phyloP scores from a whole-genome alignment of 1,139 yeast species.

The Suzukiozyma palmioleophila region DNA sequence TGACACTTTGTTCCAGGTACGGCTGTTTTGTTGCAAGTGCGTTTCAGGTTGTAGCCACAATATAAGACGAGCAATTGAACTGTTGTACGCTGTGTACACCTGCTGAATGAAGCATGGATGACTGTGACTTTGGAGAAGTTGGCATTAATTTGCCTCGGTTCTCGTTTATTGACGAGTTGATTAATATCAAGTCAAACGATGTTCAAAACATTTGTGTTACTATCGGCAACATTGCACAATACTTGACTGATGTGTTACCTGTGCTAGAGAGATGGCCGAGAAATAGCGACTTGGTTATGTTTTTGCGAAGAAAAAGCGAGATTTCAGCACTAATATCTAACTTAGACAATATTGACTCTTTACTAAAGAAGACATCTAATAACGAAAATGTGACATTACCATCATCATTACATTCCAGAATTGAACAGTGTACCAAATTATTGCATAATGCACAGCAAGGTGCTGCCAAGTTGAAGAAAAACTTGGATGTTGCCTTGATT shows the following conservation, averaged over 20 bases:
- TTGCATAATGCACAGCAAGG: conserved; percentile 32
- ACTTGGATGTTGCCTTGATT: conserved; percentile 52
- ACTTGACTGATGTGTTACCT: conserved; percentile 17
- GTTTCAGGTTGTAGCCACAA: no score
- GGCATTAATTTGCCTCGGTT: conserved; percentile 18
- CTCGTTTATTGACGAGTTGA: conserved; percentile 30
- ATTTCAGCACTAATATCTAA: conserved; percentile 34
- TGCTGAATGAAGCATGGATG: not conserved
- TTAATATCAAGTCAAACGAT: conserved; percentile 11
- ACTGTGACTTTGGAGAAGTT: not conserved
- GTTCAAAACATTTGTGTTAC: conserved; percentile 23
- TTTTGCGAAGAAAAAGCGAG: conserved; percentile 43
- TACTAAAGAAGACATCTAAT: conserved; percentile 12
- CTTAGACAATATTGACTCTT: conserved; percentile 43
- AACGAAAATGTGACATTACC: not conserved
- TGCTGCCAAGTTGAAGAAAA: conserved; percentile 33
- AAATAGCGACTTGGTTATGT: conserved; percentile 34
- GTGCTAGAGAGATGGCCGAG: conserved; percentile 3
- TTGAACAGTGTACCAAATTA: not conserved
- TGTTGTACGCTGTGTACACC: no score
- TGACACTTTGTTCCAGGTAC: no score
- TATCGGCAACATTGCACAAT: conserved; percentile 27
- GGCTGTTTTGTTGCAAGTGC: no score
- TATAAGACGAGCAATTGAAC: no score
- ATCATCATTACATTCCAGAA: not conserved